Base-by-base conservation (phyloP, 768 basidiomycete genomes). In the Amanita fuliginea region DNA sequence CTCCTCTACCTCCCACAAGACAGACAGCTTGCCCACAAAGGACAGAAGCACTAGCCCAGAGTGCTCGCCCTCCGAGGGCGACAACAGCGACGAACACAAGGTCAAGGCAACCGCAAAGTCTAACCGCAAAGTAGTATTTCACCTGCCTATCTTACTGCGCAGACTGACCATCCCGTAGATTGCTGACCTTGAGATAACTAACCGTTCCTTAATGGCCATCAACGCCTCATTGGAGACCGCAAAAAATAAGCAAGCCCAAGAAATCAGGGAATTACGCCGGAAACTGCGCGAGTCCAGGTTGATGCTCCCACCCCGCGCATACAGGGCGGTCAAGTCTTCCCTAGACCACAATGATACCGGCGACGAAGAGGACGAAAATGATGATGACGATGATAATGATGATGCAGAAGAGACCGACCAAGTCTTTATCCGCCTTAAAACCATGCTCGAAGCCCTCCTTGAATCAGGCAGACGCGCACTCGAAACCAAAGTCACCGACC, bases 121-220 rank as follows among this genome's bases (percentile, higher is more conserved):
- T n/a, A 82, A 83, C 62, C 79, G 88, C 51, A 92, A 92, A 81
- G 88, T 89, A 53, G 64, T 26, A 59, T 11, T n/a, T 26, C 26
- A 54, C 14, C 34, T 28, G 22, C 35, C 42, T 26, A 6, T 16
- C 36, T 11, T 46, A 36, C 24, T 42, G 16, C 37, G 28, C 41
- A 49, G 32, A 24, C 28, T 46, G 32, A 47, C 30, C 57, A 19
- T 10, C 35, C 19, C 39, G 14, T 47, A 95, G 92, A 94, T 95
- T 51, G 87, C 86, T 10, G 91, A 95, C 67, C 72, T 95, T 9
- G 88, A 94, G 64, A 95, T 95, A 59, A 84, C 88, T 5, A 94
- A 91, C 63, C 75, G 78, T 30, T 95, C 91, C 1, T 73, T 95
- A 14, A 72, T 94, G 41, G 78, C 80, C 1, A 91, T 95, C 66